Evolutionary conservation across 83 land plant species (phyloP).

Genomic region (Thuja plicata): DNA sequence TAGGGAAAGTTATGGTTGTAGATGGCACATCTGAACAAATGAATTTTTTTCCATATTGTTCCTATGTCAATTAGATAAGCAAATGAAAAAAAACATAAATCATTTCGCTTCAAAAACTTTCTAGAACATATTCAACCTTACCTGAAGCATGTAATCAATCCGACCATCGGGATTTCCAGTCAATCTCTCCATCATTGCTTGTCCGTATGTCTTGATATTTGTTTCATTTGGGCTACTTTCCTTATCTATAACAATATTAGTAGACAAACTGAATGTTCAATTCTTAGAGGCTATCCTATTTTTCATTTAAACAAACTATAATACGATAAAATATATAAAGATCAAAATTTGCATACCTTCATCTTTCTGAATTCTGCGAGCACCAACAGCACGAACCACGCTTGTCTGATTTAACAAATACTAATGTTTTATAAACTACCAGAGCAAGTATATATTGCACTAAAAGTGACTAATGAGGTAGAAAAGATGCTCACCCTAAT

Average conservation of each 20-base stretch:
- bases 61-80: not conserved
- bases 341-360: conserved; percentile 20
- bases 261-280: not conserved
- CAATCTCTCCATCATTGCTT: conserved; percentile 73
- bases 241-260: not conserved
- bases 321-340: not conserved
- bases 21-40: not conserved
- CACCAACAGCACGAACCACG: conserved; percentile 29
- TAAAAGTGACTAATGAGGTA: not conserved
- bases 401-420: conserved; percentile 26
- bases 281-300: not conserved
- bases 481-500: conserved; percentile 47
- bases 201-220: conserved; percentile 77
- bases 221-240: conserved; percentile 26
- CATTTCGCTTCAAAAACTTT: not conserved
- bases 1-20: not conserved
- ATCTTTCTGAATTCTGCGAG: conserved; percentile 7
- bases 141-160: conserved; percentile 93
- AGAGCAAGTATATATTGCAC: not conserved
- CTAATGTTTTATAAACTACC: not conserved
- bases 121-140: conserved; percentile 23
- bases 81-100: not conserved
- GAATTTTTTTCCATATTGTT: not conserved
- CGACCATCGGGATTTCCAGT: conserved; percentile 86
- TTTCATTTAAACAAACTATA: not conserved